Evolutionary conservation across 805 yeast genomes (phyloP).

Genomic region (Hanseniaspora opuntiae): DNA sequence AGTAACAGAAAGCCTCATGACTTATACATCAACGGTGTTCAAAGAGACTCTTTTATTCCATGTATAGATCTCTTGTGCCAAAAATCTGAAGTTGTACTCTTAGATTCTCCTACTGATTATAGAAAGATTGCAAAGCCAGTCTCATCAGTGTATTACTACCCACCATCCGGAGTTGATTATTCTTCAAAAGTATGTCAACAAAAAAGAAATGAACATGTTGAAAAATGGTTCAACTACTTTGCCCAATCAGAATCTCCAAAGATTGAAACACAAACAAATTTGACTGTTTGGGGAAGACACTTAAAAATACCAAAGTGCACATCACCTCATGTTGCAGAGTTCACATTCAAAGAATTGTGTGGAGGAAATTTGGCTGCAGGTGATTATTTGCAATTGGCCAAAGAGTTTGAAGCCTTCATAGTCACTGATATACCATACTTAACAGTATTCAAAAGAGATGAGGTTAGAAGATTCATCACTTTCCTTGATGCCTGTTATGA

Average conservation of each 20-base stretch:
- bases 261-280: slow-evolving; percentile 15
- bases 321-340: slow-evolving; percentile 76
- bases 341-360: slow-evolving; percentile 74
- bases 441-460: slow-evolving; percentile 64
- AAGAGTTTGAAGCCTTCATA: slow-evolving; percentile 61
- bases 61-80: slow-evolving; percentile 70
- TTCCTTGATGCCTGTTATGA: slow-evolving; percentile 93
- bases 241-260: slow-evolving; percentile 40
- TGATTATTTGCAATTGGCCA: slow-evolving; percentile 76
- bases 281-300: slow-evolving; percentile 79
- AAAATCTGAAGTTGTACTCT: slow-evolving; percentile 59
- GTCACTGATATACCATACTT: slow-evolving; percentile 85
- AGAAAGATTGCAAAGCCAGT: slow-evolving; percentile 76
- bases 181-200: slow-evolving; percentile 36
- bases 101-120: slow-evolving; percentile 89
- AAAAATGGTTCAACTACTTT: slow-evolving; percentile 69
- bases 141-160: slow-evolving; percentile 64
- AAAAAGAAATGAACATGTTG: slow-evolving; percentile 47
- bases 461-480: slow-evolving; percentile 82
- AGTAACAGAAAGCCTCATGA: slow-evolving; percentile 93
- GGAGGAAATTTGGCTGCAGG: slow-evolving; percentile 86
- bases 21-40: slow-evolving; percentile 84
- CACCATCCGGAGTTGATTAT: slow-evolving; percentile 49
- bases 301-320: slow-evolving; percentile 62
- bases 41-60: slow-evolving; percentile 81